Percentiles rank a stretch among this genome's conserved stretches.
These are phyloP conservation scores for Paramecium sonneborni DNA, from an alignment of 73 alveolate genomes.

Conservation along the genomic window DNA sequence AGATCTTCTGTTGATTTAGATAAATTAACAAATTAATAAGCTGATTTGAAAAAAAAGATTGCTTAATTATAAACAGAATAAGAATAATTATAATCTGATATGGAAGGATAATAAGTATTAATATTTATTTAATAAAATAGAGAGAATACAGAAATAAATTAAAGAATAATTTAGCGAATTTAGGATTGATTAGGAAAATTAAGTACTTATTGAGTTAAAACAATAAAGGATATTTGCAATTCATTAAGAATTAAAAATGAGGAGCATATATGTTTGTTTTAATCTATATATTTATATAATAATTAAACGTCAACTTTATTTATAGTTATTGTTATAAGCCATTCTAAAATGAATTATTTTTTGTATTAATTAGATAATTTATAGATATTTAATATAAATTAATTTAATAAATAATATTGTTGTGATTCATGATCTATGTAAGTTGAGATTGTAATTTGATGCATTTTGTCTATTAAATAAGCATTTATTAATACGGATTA, in stretches of 20 bases:
- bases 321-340: background rate
- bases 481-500: background rate
- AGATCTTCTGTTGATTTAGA: background rate
- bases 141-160: constrained; percentile 20
- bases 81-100: constrained; percentile 4
- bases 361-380: too few relatives aligned
- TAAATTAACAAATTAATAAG: background rate
- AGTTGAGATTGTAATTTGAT: background rate
- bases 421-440: background rate
- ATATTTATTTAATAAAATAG: background rate
- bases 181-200: constrained; percentile 26
- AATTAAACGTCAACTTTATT: background rate
- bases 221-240: background rate
- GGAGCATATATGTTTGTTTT: background rate
- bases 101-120: constrained; percentile 33
- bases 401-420: background rate
- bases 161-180: background rate
- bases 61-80: background rate
- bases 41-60: background rate
- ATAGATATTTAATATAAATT: too few relatives aligned
- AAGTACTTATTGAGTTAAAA: constrained; percentile 18
- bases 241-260: background rate
- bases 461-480: background rate
- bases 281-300: background rate
- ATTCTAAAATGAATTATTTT: too few relatives aligned